Evolutionary conservation across 2,329 filamentous ascomycete species (phyloP).

Genomic region (Furcasterigmium sp.): DNA sequence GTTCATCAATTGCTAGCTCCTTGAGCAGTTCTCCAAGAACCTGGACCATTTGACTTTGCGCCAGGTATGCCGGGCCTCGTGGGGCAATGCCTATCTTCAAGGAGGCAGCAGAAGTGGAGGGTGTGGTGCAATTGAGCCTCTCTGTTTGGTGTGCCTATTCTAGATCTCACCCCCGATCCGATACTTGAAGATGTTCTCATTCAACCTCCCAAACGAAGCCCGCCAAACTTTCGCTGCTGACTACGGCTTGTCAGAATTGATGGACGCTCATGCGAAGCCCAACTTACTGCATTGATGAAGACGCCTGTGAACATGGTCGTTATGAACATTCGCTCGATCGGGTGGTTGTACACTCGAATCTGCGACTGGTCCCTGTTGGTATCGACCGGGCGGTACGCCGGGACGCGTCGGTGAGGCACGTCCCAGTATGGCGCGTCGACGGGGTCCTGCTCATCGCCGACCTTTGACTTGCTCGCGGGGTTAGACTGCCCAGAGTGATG

Average conservation of each 20-base stretch:
- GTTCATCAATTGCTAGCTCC: too few relatives aligned
- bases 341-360: slow-evolving; percentile 11
- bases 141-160: too few relatives aligned
- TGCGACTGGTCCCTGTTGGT: slow-evolving; percentile 11
- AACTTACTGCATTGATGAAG: slow-evolving; percentile 12
- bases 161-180: slow-evolving; percentile 49
- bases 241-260: slow-evolving; percentile 13
- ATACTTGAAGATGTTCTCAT: slow-evolving; percentile 43
- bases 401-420: slow-evolving; percentile 15
- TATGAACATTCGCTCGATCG: slow-evolving; percentile 14
- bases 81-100: too few relatives aligned
- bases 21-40: too few relatives aligned
- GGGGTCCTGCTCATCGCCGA: not conserved
- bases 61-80: too few relatives aligned
- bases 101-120: too few relatives aligned
- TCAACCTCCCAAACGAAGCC: slow-evolving; percentile 41
- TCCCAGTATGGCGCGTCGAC: slow-evolving; percentile 14
- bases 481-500: slow-evolving; percentile 28
- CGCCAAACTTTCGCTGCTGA: slow-evolving; percentile 40
- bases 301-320: slow-evolving; percentile 18
- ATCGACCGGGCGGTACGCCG: slow-evolving; percentile 16
- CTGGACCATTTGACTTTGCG: too few relatives aligned
- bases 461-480: slow-evolving; percentile 9
- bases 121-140: too few relatives aligned
- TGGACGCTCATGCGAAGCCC: not conserved